Conservation (phyloP, 2,329 filamentous ascomycete species). For the Pezicula radicicola region DNA sequence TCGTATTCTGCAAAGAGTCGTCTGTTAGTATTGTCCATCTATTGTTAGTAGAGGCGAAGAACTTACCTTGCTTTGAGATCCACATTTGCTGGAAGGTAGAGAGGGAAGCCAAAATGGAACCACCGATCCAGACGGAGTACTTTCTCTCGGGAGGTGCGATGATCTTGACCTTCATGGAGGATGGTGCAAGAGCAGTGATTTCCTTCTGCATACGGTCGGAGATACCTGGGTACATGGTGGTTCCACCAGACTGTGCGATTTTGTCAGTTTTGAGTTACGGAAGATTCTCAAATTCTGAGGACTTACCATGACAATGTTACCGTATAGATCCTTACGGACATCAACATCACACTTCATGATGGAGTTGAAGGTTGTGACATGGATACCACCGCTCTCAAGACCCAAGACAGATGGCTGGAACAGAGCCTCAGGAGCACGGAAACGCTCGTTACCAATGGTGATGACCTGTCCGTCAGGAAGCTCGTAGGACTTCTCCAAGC, state of each 20-base stretch:
- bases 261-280: constrained; percentile 11
- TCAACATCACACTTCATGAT: constrained; percentile 99
- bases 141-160: constrained; percentile 99
- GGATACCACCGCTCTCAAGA: constrained; percentile 98
- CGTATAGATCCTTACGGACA: constrained; percentile 99
- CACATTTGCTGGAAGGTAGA: constrained; percentile 99
- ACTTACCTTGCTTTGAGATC: constrained; percentile 93
- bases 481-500: constrained; percentile 99
- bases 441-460: constrained; percentile 99
- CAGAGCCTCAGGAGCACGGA: constrained; percentile 98
- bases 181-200: constrained; percentile 98
- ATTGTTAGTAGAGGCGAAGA: background rate
- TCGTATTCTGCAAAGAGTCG: constrained; percentile 70
- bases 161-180: constrained; percentile 99
- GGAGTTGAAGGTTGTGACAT: constrained; percentile 99
- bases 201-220: constrained; percentile 99
- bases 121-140: constrained; percentile 99
- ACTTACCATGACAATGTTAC: constrained; percentile 99
- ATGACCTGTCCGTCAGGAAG: constrained; percentile 99
- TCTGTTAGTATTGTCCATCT: background rate
- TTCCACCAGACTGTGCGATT: constrained; percentile 84
- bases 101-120: constrained; percentile 98
- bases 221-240: constrained; percentile 99
- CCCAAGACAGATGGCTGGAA: constrained; percentile 98
- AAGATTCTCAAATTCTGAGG: constrained; percentile 8